phyloP scores from a whole-genome alignment of 768 basidiomycete genomes.

The Pleurotus pulmonarius region DNA sequence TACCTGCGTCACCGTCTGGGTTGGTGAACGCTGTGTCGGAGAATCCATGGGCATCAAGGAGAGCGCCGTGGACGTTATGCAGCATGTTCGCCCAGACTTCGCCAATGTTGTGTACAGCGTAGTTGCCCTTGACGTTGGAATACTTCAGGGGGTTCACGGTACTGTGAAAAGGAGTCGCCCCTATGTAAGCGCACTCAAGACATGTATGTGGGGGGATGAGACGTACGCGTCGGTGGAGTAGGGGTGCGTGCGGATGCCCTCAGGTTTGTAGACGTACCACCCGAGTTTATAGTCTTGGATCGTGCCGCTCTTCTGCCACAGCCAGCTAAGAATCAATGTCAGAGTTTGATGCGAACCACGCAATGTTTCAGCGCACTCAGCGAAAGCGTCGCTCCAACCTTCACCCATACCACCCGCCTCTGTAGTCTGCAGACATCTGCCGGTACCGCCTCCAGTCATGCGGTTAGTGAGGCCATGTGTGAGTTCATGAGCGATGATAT shows the following conservation, averaged over 20 bases:
- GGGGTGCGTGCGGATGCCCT: constrained; percentile 42
- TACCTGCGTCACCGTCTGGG: constrained; percentile 37
- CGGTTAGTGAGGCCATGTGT: constrained; percentile 7
- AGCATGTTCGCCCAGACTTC: constrained; percentile 53
- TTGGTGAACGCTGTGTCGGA: constrained; percentile 35
- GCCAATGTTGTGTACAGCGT: constrained; percentile 45
- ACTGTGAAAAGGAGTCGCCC: constrained; percentile 7
- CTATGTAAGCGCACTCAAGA: no score
- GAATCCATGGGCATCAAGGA: constrained; percentile 33
- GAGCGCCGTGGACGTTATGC: constrained; percentile 36
- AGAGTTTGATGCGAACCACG: constrained; percentile 3
- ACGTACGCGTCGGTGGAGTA: constrained; percentile 40
- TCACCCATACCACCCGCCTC: constrained; percentile 52
- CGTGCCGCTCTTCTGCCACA: constrained; percentile 20
- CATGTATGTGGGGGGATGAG: no score
- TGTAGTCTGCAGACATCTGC: constrained; percentile 43
- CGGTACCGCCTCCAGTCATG: constrained; percentile 19
- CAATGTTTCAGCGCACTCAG: constrained; percentile 5
- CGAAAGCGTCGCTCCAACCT: constrained; percentile 40
- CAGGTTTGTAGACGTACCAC: constrained; percentile 16
- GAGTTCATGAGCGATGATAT: constrained; percentile 17
- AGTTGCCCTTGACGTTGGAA: constrained; percentile 24
- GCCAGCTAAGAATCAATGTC: constrained; percentile 21
- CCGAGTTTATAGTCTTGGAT: constrained; percentile 23
- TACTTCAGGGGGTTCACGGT: constrained; percentile 31